Base-by-base conservation (phyloP, 768 basidiomycete species). In the Mycena indigotica region DNA sequence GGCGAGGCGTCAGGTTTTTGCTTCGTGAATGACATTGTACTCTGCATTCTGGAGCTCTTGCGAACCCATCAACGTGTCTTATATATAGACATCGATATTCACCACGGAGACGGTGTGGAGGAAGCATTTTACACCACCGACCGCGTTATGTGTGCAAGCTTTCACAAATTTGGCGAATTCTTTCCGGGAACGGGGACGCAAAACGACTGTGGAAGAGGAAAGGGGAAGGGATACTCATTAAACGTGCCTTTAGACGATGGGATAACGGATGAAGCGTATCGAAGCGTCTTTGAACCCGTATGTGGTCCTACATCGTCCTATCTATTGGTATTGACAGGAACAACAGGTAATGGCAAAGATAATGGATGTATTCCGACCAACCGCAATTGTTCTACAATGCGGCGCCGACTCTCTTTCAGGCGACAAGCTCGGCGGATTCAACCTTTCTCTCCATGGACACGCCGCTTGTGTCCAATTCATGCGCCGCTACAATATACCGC, bases 1-100 rank as follows among this genome's bases (percentile, higher is more conserved):
- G 86, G 93, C 53, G 97, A 98, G 75, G 97, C 96, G 0, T 92
- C 91, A 10, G 97, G 97, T n/a, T 99, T 99, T 75, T 99, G 97
- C 80, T 99, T 98, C 78, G 88, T 98, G 73, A 99, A 99, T 72
- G 92, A 95, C 72, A 99, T 98, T 69, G 95, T 97, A 0, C 86
- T 98, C 21, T 91, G 87, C 45, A 96, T 97, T 38, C 82, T 99
- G 52, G 96, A 97, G 71, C 86, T 99, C 12, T 77, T 96, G 17
- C 84, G 95, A 65, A 84, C 79, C 51, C 86, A 86, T 69, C 82
- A 91, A 5, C 88, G 97, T 55, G 96, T 99, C 13, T 76, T 99
- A 28, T 98, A 99, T 71, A 89, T 99, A 71, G 96, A 99, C 75
- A 95, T 98, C 59, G 97, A 98, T 72, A 93, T 95, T 46, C 97